Conservation (phyloP, 164 flowering plant species). For the Annona cherimola region DNA sequence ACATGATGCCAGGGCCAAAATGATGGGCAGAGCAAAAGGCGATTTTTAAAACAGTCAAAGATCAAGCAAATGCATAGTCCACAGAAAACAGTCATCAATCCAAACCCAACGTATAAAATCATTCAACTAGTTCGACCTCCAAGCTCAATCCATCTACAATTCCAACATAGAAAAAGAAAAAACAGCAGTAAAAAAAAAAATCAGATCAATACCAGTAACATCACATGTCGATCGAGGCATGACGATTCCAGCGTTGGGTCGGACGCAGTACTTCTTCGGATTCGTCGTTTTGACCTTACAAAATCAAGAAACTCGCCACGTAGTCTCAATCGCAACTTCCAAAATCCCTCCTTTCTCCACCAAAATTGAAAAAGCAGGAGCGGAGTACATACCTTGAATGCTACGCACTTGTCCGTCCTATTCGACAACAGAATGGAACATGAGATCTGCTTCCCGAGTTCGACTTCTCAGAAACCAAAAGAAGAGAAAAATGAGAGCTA, state of each 20-base stretch:
- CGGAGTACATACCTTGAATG: conserved; percentile 58
- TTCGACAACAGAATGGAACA: conserved; percentile 67
- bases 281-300: conserved; percentile 73
- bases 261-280: conserved; percentile 80
- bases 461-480: conserved; percentile 35
- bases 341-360: background rate
- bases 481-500: background rate
- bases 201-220: conserved; percentile 39
- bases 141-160: background rate
- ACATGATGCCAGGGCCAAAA: too few relatives aligned
- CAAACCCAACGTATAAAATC: background rate
- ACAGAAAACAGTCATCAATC: background rate
- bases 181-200: background rate
- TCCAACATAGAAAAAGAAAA: background rate
- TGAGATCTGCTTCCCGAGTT: conserved; percentile 82
- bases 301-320: background rate
- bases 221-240: conserved; percentile 56
- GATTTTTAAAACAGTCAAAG: background rate
- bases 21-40: background rate
- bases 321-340: background rate
- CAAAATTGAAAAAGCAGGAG: background rate
- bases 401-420: conserved; percentile 65
- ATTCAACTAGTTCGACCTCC: background rate
- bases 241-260: conserved; percentile 81
- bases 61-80: background rate